Conservation (phyloP, 176 grass and related monocot species). For the Aechmea fasciata region DNA sequence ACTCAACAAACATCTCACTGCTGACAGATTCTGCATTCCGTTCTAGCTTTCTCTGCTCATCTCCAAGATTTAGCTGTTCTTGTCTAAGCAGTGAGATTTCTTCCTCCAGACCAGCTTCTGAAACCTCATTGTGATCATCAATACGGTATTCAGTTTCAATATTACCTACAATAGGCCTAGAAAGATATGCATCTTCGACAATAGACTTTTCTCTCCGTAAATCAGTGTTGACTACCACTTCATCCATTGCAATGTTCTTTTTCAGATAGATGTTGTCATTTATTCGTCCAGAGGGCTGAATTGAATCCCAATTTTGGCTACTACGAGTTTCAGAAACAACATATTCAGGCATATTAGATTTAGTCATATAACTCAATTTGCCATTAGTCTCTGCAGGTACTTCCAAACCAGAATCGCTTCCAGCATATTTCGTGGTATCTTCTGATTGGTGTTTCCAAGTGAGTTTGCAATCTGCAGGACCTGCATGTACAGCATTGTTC, state of each 20-base stretch:
- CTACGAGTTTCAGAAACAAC: constrained; percentile 16
- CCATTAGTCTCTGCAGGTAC: background rate
- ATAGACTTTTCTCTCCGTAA: constrained; percentile 2
- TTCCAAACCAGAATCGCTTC: background rate
- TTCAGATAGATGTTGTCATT: background rate
- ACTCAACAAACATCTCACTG: constrained; percentile 96
- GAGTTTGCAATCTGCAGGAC: constrained; percentile 1
- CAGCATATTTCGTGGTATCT: background rate
- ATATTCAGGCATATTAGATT: constrained; percentile 21
- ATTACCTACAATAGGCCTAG: constrained; percentile 9
- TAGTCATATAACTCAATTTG: constrained; percentile 1
- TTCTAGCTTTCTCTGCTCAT: constrained; percentile 75
- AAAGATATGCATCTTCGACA: constrained; percentile 1
- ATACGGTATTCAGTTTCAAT: constrained; percentile 6
- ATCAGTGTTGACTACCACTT: constrained; percentile 7
- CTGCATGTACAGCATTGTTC: constrained; percentile 21
- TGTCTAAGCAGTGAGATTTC: constrained; percentile 73
- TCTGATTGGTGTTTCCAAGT: background rate
- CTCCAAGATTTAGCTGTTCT: constrained; percentile 71
- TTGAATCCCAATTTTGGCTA: constrained; percentile 19
- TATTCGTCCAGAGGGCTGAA: background rate
- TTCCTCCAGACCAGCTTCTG: constrained; percentile 51
- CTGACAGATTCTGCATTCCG: constrained; percentile 84
- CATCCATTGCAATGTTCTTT: constrained; percentile 31
- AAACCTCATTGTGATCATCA: constrained; percentile 34